A percentile compares a stretch with the other conserved stretches of the same genome.
phyloP scores from a whole-genome alignment of 2,329 filamentous ascomycete genomes.

The Talaromyces sp. region DNA sequence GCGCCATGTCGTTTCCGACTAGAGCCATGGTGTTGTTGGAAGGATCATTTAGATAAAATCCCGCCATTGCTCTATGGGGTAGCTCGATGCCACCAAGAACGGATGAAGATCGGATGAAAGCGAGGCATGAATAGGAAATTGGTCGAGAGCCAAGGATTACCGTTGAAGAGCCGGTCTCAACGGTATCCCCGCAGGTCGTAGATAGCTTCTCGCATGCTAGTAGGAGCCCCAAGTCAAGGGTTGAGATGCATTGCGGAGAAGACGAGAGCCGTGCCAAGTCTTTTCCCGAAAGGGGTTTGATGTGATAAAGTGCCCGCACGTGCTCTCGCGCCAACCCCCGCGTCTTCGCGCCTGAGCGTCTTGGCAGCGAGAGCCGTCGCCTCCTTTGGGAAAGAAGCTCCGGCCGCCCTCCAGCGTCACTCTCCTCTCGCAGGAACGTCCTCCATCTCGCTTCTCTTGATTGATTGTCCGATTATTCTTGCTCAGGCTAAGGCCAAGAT shows the following conservation, averaged over 20 bases:
- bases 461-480: neutral
- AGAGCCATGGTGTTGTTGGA: slow-evolving; percentile 1
- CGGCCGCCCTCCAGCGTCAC: neutral
- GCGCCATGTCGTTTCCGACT: neutral
- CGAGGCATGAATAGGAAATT: neutral
- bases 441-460: neutral
- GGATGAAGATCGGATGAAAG: neutral
- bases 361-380: neutral
- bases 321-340: slow-evolving; percentile 12
- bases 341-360: slow-evolving; percentile 13
- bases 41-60: slow-evolving; percentile 7
- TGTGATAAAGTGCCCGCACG: slow-evolving; percentile 2
- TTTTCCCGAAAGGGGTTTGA: neutral
- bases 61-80: neutral
- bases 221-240: neutral
- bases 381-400: slow-evolving; percentile 6
- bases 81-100: neutral
- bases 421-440: neutral
- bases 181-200: neutral
- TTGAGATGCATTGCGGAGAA: neutral
- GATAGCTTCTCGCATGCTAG: neutral
- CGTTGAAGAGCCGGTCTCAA: neutral
- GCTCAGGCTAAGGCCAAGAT: neutral
- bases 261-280: neutral
- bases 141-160: neutral